Percentiles rank a stretch among this genome's conserved stretches.
Evolutionary conservation across 2,329 filamentous ascomycete species (phyloP).

Genomic region (Sclerotinia borealis): DNA sequence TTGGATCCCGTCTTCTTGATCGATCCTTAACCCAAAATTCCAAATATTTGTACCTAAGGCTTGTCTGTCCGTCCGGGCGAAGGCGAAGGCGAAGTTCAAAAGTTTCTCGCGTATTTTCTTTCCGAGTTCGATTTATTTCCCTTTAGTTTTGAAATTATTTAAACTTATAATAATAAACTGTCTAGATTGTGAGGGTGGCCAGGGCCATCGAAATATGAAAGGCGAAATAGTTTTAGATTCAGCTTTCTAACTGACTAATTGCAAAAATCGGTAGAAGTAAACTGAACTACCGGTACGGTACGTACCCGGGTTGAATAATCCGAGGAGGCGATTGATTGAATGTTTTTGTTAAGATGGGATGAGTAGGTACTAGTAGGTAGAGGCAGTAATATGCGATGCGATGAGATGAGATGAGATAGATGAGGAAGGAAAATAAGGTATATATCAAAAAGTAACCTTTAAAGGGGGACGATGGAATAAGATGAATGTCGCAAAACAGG

Average conservation of each 20-base stretch:
- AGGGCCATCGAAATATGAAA: background rate
- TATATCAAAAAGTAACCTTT: too few relatives aligned
- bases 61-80: background rate
- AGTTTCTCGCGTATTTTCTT: conserved; percentile 3
- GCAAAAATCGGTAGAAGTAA: background rate
- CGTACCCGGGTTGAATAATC: background rate
- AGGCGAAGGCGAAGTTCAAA: background rate
- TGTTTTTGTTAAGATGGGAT: background rate
- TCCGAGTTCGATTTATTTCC: background rate
- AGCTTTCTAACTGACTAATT: background rate
- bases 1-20: background rate
- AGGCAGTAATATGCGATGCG: too few relatives aligned
- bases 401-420: background rate
- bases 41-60: background rate
- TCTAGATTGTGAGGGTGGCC: too few relatives aligned
- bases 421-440: background rate
- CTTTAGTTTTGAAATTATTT: background rate
- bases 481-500: background rate
- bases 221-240: background rate
- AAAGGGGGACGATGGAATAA: background rate
- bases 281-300: background rate
- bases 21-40: background rate
- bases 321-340: conserved; percentile 7
- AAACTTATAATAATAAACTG: too few relatives aligned
- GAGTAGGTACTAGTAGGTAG: too few relatives aligned